Evolutionary conservation across 495 filamentous ascomycete species (phyloP).

Genomic region (Rhizodiscina lignyota): DNA sequence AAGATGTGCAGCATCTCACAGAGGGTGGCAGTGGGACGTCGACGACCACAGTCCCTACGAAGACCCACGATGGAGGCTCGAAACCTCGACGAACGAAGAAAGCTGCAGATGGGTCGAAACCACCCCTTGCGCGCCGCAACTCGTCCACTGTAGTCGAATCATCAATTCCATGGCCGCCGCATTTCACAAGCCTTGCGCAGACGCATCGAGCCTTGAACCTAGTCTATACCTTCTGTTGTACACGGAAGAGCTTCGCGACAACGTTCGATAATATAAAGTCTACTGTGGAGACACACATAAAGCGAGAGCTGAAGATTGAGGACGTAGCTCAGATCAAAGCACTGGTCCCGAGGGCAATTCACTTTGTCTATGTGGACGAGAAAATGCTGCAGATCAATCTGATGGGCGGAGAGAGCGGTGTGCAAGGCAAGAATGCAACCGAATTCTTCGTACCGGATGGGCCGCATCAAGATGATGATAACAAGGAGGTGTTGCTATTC

Average conservation of each 20-base stretch:
- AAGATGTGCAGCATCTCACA: not conserved
- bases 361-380: slow-evolving; percentile 79
- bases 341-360: slow-evolving; percentile 56
- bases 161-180: slow-evolving; percentile 51
- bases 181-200: slow-evolving; percentile 55
- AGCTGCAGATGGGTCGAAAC: slow-evolving; percentile 10
- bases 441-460: slow-evolving; percentile 9
- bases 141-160: slow-evolving; percentile 29
- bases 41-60: slow-evolving; percentile 29
- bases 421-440: slow-evolving; percentile 14
- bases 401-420: slow-evolving; percentile 27
- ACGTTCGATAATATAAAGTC: slow-evolving; percentile 78
- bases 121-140: slow-evolving; percentile 19
- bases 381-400: slow-evolving; percentile 62
- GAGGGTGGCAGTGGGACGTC: slow-evolving; percentile 3
- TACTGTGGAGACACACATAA: slow-evolving; percentile 70
- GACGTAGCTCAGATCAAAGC: slow-evolving; percentile 73
- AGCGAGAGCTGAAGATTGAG: slow-evolving; percentile 47
- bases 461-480: slow-evolving; percentile 21
- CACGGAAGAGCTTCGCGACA: slow-evolving; percentile 77
- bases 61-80: slow-evolving; percentile 36
- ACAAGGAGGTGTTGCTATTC: slow-evolving; percentile 61
- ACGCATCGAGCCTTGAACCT: slow-evolving; percentile 76
- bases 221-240: slow-evolving; percentile 87
- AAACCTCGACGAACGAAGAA: slow-evolving; percentile 26